Evolutionary conservation across 768 basidiomycete genomes (phyloP), one percentile per base, ranked within the genome.

Genomic region (Exidia glandulosa): DNA sequence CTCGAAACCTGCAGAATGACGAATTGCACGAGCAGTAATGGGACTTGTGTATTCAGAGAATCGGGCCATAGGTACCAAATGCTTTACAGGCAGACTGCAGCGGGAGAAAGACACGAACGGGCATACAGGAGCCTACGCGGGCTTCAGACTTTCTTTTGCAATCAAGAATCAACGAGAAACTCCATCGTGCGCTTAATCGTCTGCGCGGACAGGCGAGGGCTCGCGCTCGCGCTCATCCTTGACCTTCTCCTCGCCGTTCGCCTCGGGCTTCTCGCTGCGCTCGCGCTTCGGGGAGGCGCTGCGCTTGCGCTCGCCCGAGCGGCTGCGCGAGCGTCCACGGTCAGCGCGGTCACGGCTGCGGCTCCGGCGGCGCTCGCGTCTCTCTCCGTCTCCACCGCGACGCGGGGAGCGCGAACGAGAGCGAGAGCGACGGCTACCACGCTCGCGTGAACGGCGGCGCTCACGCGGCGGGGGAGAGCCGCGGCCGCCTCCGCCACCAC

Each of bases 401-500:
- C 56, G 60, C 7, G 23, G 50, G 50, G 23, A 19, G 66, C 25
- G 50, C 50, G 50, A 54, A 19, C 50, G 60, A 2, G 67, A 66
- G n/a, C 67, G 67, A 29, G 64, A 58, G 33, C 67, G 61, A 48
- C 57, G 67, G 34, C 50, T 23, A 10, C 30, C 16, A 1, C 50
- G 50, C 50, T 63, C 68, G 31, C 36, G 33, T 25, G 41, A 57
- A n/a, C 55, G 36, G 41, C 32, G 37, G 56, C 76, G 58, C 76
- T 75, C 55, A 66, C 34, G 34, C 9, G 34, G 34, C 34, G 34
- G 34, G 16, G 34, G 34, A 16, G 34, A 36, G 34, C 34, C 9
- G 34, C 9, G 16, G 34, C 47, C 29, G 58, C 54, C 48, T 27
- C 65, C 58, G 45, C 61, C 58, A 57, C 62, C 48, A 65, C 85